Evolutionary conservation across 768 basidiomycete genomes (phyloP).

Genomic region (Paxillus ammoniavirescens): DNA sequence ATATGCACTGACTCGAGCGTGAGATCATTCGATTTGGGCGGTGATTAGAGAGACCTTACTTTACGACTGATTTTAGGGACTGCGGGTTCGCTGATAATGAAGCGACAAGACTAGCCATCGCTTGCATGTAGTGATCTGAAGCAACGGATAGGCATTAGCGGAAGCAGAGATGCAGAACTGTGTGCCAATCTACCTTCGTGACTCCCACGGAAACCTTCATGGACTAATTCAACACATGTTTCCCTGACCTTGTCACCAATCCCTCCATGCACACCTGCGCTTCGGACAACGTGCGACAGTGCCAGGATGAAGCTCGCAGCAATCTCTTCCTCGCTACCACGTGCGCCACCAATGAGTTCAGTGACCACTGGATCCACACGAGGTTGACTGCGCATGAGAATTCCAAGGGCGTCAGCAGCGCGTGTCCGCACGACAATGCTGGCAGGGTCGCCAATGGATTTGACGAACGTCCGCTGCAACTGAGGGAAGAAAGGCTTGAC

Average conservation of each 20-base stretch:
- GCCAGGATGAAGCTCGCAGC: conserved; percentile 75
- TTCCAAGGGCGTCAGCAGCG: conserved; percentile 83
- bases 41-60: conserved; percentile 43
- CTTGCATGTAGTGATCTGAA: conserved; percentile 67
- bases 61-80: conserved; percentile 61
- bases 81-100: conserved; percentile 63
- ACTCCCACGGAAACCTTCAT: conserved; percentile 72
- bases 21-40: conserved; percentile 2
- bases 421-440: conserved; percentile 77
- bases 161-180: conserved; percentile 6
- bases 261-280: conserved; percentile 57
- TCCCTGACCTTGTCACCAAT: conserved; percentile 76
- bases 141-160: background rate
- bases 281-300: conserved; percentile 70
- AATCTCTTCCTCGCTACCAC: conserved; percentile 65
- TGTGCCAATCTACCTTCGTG: conserved; percentile 55
- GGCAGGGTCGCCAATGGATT: conserved; percentile 79
- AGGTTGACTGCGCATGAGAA: conserved; percentile 87
- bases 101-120: conserved; percentile 60
- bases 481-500: conserved; percentile 99
- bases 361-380: conserved; percentile 93
- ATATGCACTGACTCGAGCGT: conserved; percentile 43
- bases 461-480: conserved; percentile 93
- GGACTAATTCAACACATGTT: conserved; percentile 68
- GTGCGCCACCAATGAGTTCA: conserved; percentile 68